Conservation (phyloP, 1,284 basidiomycete species). For the Cryptococcus jaspeensis region DNA sequence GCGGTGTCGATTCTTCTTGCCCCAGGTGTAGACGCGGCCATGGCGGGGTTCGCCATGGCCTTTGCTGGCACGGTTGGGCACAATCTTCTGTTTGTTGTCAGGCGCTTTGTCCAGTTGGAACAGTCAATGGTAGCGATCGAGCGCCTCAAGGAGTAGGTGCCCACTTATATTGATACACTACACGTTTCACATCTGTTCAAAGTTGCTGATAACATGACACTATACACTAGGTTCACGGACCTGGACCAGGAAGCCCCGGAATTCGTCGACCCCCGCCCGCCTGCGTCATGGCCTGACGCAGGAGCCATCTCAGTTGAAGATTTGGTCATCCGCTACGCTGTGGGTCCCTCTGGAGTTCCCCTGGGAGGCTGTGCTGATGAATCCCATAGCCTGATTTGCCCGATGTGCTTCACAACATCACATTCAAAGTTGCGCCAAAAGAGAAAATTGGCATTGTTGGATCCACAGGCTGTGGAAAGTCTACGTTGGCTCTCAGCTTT, state of each 20-base stretch:
- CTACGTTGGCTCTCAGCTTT: constrained; percentile 85
- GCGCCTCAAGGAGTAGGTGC: constrained; percentile 59
- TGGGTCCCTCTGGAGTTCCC: constrained; percentile 50
- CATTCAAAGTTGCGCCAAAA: constrained; percentile 66
- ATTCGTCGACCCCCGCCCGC: constrained; percentile 79
- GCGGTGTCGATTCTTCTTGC: constrained; percentile 67
- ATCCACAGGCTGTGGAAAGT: constrained; percentile 72
- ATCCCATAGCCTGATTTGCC: constrained; percentile 61
- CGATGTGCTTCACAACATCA: constrained; percentile 77
- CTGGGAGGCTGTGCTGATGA: background rate
- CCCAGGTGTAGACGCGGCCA: constrained; percentile 68
- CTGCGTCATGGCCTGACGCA: constrained; percentile 72
- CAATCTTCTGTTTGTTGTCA: constrained; percentile 63
- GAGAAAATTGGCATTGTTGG: constrained; percentile 79
- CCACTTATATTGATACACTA: background rate
- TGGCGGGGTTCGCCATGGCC: constrained; percentile 77
- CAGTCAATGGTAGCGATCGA: constrained; percentile 93
- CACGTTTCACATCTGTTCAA: background rate
- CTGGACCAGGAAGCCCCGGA: constrained; percentile 73
- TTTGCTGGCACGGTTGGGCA: constrained; percentile 73
- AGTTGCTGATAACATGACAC: background rate
- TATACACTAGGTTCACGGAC: constrained; percentile 66
- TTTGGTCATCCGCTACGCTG: constrained; percentile 82
- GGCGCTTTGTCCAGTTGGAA: constrained; percentile 78
- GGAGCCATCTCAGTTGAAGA: constrained; percentile 76